phyloP scores from a whole-genome alignment of 768 basidiomycete species.

The Suillus subaureus region DNA sequence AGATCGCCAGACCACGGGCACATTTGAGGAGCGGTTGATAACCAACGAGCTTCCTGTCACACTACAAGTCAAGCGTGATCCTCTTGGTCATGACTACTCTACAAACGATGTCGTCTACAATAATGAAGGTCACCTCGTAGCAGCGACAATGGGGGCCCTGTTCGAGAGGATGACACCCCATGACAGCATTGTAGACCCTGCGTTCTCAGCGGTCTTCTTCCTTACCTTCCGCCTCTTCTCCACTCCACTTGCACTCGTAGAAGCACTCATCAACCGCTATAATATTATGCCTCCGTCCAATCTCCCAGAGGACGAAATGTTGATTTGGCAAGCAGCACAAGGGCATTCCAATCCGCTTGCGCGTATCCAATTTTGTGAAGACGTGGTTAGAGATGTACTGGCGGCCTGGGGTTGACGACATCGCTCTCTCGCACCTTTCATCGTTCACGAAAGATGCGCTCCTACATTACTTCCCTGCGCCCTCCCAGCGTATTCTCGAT shows the following conservation, averaged over 20 bases:
- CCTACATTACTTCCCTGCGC: conserved; percentile 61
- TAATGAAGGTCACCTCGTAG: conserved; percentile 85
- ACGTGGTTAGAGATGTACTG: conserved; percentile 93
- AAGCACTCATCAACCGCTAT: conserved; percentile 79
- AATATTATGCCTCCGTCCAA: conserved; percentile 69
- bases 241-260: conserved; percentile 73
- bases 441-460: conserved; percentile 67
- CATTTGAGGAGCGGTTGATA: conserved; percentile 56
- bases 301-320: conserved; percentile 59
- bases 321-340: conserved; percentile 86
- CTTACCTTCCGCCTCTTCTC: conserved; percentile 94
- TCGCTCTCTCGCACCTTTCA: conserved; percentile 56
- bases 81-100: conserved; percentile 73
- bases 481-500: conserved; percentile 74
- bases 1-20: conserved; percentile 31
- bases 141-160: conserved; percentile 84
- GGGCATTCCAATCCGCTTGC: conserved; percentile 85
- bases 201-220: conserved; percentile 90
- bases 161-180: conserved; percentile 99
- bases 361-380: conserved; percentile 93
- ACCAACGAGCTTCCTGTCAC: conserved; percentile 54
- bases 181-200: conserved; percentile 84
- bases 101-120: conserved; percentile 89
- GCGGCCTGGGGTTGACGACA: conserved; percentile 74
- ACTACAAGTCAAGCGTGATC: conserved; percentile 37